Evolutionary conservation across 148 eudicot genomes (phyloP), one percentile per base, ranked within the genome.

Genomic region (Dianthus caryophyllus): DNA sequence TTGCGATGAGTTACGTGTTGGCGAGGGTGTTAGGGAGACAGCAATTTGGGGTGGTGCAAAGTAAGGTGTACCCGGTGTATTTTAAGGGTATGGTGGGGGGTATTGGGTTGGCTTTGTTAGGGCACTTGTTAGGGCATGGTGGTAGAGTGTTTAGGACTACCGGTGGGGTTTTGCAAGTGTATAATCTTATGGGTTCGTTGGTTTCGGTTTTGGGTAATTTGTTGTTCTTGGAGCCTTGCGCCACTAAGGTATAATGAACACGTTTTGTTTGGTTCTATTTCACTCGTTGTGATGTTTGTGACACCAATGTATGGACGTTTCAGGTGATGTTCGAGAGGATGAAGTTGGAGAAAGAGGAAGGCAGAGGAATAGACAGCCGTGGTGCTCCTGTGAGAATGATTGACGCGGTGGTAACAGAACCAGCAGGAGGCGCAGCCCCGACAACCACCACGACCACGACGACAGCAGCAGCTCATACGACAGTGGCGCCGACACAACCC

Each of bases 321-420:
- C 66, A 90, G 97, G 86, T 79, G 36, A 89, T 87, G 96, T 80
- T 80, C 49, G 78, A 80, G 51, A 85, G 87, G 73, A 76, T 81
- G 80, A 92, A 92, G 65, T 24, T 84, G 66, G 93, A 87, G 73
- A 91, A 88, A 71, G 97, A 88, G 73, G 97, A 91, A 82, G 89
- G 91, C 24, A 74, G 88, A 38, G 88, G 79, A 55, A 66, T 69
- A 47, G 78, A 75, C 29, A 24, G 51, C 1, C 44, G 39, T 0
- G 41, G 33, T 0, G 0, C 71, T 29, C 75, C 79, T 0, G 69
- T 73, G 31, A 74, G 73, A 55, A 58, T 70, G 21, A 56, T 54
- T 2, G 79, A 71, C 49, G 70, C 81, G 1, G 60, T 52, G 29
- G 68, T 61, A 0, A 41, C 67, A 0, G 80, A 78, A 0, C 12